Evolutionary conservation across 2,329 filamentous ascomycete genomes (phyloP).

Genomic region (Pyricularia grisea): DNA sequence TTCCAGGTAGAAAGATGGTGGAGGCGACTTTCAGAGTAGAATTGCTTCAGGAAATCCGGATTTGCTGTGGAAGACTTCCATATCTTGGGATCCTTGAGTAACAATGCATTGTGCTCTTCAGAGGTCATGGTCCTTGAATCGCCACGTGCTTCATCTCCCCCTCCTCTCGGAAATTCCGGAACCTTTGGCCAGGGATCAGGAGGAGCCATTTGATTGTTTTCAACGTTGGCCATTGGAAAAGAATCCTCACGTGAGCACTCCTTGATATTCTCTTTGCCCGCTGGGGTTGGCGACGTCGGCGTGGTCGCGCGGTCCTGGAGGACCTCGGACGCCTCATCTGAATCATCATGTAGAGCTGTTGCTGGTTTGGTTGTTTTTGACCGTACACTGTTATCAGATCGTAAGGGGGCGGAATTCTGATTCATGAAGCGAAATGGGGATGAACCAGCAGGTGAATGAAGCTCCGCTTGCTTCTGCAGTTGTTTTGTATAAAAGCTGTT

Average conservation of each 20-base stretch:
- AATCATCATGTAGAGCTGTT: background rate
- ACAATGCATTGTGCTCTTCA: conserved; percentile 82
- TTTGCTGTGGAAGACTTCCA: conserved; percentile 87
- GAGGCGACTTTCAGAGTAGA: conserved; percentile 86
- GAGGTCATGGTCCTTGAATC: conserved; percentile 50
- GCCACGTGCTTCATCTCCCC: background rate
- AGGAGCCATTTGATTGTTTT: background rate
- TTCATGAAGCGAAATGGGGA: background rate
- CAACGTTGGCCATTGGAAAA: background rate
- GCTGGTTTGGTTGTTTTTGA: background rate
- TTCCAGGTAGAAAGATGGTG: conserved; percentile 98
- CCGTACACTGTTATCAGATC: background rate
- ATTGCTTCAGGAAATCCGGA: conserved; percentile 87
- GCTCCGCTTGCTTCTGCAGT: conserved; percentile 31
- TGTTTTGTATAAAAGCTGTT: conserved; percentile 76
- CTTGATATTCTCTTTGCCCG: background rate
- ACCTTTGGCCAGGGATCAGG: background rate
- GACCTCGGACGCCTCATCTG: background rate
- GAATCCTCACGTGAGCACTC: no score
- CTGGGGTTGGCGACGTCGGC: background rate
- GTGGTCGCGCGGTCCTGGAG: background rate
- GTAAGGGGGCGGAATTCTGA: background rate
- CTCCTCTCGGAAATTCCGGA: background rate
- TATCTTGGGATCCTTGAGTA: conserved; percentile 76
- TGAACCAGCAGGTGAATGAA: background rate